Evolutionary conservation across 441 rosid genomes (phyloP).

Genomic region (Melastoma candidum): DNA sequence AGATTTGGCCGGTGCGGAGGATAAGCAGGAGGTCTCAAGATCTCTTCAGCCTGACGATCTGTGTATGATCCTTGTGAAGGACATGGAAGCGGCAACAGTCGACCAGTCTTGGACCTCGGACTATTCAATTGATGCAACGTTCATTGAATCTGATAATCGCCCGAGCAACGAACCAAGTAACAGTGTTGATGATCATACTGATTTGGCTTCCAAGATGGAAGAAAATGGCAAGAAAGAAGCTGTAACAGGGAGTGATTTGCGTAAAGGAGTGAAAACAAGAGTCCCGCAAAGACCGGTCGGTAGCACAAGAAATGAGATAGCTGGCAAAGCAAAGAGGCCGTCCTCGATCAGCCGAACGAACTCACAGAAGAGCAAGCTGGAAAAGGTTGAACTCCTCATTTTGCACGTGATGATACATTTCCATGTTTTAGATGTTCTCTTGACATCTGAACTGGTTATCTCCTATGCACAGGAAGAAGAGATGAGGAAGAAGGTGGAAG

Average conservation of each 20-base stretch:
- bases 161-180: slow-evolving; percentile 23
- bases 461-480: slow-evolving; percentile 61
- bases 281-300: slow-evolving; percentile 19
- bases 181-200: slow-evolving; percentile 21
- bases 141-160: slow-evolving; percentile 37
- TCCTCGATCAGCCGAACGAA: slow-evolving; percentile 36
- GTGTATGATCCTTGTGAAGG: slow-evolving; percentile 52
- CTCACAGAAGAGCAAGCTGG: slow-evolving; percentile 66
- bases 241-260: slow-evolving; percentile 25
- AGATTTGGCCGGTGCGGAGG: slow-evolving; percentile 19
- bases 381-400: slow-evolving; percentile 30
- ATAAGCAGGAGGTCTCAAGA: slow-evolving; percentile 22
- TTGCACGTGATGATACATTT: no score
- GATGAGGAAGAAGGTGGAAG: slow-evolving; percentile 59
- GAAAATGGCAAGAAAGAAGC: slow-evolving; percentile 28
- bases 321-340: slow-evolving; percentile 37
- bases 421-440: slow-evolving; percentile 1
- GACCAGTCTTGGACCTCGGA: slow-evolving; percentile 43
- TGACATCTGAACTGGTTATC: neutral
- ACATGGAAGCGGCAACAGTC: slow-evolving; percentile 27
- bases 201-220: slow-evolving; percentile 21
- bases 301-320: slow-evolving; percentile 25
- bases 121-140: slow-evolving; percentile 41
- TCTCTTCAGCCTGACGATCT: slow-evolving; percentile 55
- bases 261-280: slow-evolving; percentile 31